Percentiles rank a stretch among this genome's conserved stretches.
phyloP scores from a whole-genome alignment of 257 asterid species.

The Solanum ossicruentum region DNA sequence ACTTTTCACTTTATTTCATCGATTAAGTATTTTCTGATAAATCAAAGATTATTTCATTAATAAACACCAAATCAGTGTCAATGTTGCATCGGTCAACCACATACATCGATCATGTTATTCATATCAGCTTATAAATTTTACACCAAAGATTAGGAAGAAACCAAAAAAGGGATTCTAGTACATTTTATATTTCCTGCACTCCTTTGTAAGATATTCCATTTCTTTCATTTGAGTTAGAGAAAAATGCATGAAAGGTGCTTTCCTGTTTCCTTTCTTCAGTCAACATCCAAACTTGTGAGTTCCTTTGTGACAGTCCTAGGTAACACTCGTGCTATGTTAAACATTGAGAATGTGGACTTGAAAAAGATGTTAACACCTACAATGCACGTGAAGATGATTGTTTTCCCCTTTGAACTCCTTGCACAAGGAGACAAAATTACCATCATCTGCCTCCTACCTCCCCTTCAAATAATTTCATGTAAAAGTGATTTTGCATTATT shows the following conservation, averaged over 20 bases:
- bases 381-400: background rate
- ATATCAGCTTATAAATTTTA: background rate
- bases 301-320: background rate
- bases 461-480: background rate
- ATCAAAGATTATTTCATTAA: background rate
- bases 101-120: background rate
- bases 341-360: background rate
- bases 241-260: background rate
- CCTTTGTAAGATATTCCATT: background rate
- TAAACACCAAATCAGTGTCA: background rate
- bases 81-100: background rate
- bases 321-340: background rate
- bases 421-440: background rate
- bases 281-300: background rate
- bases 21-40: background rate
- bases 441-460: background rate
- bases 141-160: background rate
- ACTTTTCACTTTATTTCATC: background rate
- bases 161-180: background rate
- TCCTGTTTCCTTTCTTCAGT: background rate
- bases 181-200: background rate
- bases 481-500: background rate
- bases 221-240: background rate
- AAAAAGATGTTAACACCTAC: background rate
- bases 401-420: background rate